Conservation (phyloP, 2,329 filamentous ascomycete genomes). For the Phialophora tarda region DNA sequence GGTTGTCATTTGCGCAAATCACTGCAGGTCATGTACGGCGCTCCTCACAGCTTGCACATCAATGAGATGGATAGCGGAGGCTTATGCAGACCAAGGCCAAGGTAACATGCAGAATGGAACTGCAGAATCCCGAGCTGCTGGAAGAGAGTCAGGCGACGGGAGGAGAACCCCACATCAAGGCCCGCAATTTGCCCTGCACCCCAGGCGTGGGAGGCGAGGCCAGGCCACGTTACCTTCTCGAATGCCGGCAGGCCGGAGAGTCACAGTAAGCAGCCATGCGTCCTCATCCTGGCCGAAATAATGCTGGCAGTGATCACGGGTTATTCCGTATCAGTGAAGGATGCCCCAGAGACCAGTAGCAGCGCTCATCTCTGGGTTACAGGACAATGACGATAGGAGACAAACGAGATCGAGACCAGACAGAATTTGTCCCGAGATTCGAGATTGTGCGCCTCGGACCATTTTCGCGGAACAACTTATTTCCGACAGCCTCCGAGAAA, state of each 20-base stretch:
- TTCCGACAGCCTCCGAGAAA: no score
- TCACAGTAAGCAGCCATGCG: neutral
- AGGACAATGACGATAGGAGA: neutral
- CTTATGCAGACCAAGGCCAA: conserved; percentile 6
- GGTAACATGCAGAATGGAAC: neutral
- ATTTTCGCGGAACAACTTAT: neutral
- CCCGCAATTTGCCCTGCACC: conserved; percentile 5
- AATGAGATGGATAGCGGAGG: neutral
- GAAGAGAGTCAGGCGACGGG: neutral
- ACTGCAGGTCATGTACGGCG: neutral
- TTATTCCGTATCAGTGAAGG: neutral
- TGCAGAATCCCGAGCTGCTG: conserved; percentile 8
- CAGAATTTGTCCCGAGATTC: neutral
- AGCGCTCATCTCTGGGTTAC: neutral
- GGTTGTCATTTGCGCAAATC: conserved; percentile 28
- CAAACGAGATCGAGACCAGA: no score
- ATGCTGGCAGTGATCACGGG: neutral
- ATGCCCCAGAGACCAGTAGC: neutral
- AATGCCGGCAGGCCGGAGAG: conserved; percentile 1
- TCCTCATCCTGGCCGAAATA: neutral
- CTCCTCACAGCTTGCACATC: conserved; percentile 6
- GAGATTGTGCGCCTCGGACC: neutral
- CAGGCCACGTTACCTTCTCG: neutral
- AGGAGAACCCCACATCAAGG: neutral
- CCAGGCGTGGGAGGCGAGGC: neutral